Conservation (phyloP, 192 early-diverging fungal genomes). For the Geosiphon pyriformis region DNA sequence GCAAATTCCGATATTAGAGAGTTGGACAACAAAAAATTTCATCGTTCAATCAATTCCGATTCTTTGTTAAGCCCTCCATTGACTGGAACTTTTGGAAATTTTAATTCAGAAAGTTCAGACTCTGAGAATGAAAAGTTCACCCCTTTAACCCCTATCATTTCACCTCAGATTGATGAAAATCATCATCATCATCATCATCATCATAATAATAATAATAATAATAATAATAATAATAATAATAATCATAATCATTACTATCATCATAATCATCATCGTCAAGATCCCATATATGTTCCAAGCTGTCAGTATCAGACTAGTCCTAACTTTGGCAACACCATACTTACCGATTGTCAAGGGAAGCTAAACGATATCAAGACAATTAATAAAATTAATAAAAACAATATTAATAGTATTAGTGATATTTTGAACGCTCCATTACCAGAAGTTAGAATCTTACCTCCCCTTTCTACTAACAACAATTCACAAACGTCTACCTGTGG, state of each 20-base stretch:
- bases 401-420: slow-evolving; percentile 10
- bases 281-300: neutral
- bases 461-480: neutral
- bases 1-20: neutral
- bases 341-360: neutral
- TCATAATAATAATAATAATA: neutral
- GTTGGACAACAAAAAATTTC: neutral
- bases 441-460: neutral
- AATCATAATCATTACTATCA: neutral
- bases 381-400: neutral
- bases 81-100: slow-evolving; percentile 5
- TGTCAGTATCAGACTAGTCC: neutral
- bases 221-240: neutral
- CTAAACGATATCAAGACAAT: neutral
- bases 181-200: neutral
- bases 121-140: slow-evolving; percentile 1
- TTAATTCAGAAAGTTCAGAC: slow-evolving; percentile 7
- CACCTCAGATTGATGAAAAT: neutral
- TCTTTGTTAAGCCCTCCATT: slow-evolving; percentile 7
- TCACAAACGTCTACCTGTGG: neutral
- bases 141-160: neutral
- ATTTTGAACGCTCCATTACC: slow-evolving; percentile 10
- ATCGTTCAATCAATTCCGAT: neutral
- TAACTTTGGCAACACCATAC: neutral
- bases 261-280: neutral